These are phyloP conservation scores for Scheffersomyces cryptocercus DNA, from an alignment of 1,139 yeast genomes.

Conservation along the genomic window DNA sequence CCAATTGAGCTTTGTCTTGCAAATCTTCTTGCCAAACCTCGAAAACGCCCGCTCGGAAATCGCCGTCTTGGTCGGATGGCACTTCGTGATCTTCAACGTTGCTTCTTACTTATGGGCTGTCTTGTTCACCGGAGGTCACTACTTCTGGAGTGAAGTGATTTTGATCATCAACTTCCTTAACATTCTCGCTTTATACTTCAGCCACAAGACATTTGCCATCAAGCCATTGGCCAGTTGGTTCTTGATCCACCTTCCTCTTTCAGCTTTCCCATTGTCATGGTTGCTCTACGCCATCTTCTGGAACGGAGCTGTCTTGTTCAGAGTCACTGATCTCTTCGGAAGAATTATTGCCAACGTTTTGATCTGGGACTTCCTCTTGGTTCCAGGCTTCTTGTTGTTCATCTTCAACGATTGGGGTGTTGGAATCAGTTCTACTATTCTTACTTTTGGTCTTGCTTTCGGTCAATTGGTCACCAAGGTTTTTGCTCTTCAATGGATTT, in stretches of 20 bases:
- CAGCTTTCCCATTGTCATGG: constrained; percentile 77
- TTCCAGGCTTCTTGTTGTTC: constrained; percentile 59
- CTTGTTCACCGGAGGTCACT: constrained; percentile 58
- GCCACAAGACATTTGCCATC: constrained; percentile 60
- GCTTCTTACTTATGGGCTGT: constrained; percentile 61
- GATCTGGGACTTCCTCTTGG: constrained; percentile 75
- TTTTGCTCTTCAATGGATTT: constrained; percentile 82
- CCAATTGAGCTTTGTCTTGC: constrained; percentile 56
- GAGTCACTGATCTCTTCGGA: constrained; percentile 59
- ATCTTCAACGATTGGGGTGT: constrained; percentile 72
- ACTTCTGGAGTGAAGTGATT: constrained; percentile 57
- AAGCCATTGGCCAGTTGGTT: constrained; percentile 54
- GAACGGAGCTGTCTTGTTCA: constrained; percentile 76
- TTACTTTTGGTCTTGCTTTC: constrained; percentile 65
- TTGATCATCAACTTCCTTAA: constrained; percentile 60
- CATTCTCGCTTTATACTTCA: constrained; percentile 54
- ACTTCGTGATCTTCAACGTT: constrained; percentile 62
- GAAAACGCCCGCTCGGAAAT: constrained; percentile 27
- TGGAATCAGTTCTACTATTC: constrained; percentile 58
- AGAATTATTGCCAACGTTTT: constrained; percentile 69
- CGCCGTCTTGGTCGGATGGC: constrained; percentile 52
- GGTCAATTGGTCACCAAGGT: constrained; percentile 68
- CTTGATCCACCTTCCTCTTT: constrained; percentile 61
- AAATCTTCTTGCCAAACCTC: constrained; percentile 49
- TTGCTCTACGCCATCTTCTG: constrained; percentile 70